Base-by-base conservation (phyloP, 257 asterid genomes). In the Gentiana macrophylla region DNA sequence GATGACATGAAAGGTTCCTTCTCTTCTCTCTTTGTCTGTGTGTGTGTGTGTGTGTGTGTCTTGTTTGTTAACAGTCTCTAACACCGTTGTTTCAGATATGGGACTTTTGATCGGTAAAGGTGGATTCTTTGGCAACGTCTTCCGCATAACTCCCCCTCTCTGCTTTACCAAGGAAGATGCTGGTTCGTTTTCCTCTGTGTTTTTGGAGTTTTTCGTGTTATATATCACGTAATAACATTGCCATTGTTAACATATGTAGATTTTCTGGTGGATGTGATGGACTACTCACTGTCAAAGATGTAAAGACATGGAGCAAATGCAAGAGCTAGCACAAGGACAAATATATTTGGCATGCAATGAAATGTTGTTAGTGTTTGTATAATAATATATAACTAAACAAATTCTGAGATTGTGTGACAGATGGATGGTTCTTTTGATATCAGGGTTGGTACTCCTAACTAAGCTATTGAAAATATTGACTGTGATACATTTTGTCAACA, bases 91-190 rank as follows among this genome's bases (percentile, higher is more conserved):
- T 66, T 57, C 79, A 91, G 96, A 87, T 9, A 74, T 84, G 88
- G 97, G 96, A 56, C 87, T 91, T 43, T 71, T 83, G 12, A 67
- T 91, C 4, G 98, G 98, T 44, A 91, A 91, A 78, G 98, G 98
- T 1, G 96, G 98, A 34, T 80, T 84, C 71, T 77, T 70, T 5
- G 98, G 98, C 52, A 91, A 91, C 55, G 95, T 87, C 12, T 83
- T 87, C 75, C 72, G 96, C 50, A 74, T 91, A 72, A 91, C 98
- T 45, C 98, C 98, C 0, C 98, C 98, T 15, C 88, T 87, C 44
- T 91, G 98, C 78, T 86, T 91, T 86, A 87, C 82, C 70, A 81
- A 76, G 70, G 94, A 81, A 55, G 98, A 91, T 66, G 93, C 96
- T 37, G 96, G 98, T 90, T 50, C 55, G 2, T 11, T 54, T 10